Conservation (phyloP, 208 protist species). For the Wallacemonas rigidus region DNA sequence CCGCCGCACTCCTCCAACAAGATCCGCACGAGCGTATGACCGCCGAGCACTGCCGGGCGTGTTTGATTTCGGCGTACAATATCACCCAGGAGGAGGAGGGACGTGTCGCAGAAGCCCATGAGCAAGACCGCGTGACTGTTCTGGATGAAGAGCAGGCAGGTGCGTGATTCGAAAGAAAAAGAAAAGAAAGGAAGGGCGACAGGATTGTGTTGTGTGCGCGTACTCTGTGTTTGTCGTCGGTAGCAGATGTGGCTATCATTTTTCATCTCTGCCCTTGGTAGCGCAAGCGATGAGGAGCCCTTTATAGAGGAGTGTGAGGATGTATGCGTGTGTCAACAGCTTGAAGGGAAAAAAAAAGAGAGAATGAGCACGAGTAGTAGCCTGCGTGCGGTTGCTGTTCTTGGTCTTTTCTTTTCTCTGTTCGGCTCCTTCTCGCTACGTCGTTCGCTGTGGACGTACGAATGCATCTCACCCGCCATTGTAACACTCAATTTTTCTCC, state of each 20-base stretch:
- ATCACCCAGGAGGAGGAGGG: constrained; percentile 34
- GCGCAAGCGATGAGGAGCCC: too few species aligned
- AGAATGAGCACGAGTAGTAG: too few species aligned
- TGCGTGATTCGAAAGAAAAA: neutral
- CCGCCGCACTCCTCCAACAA: constrained; percentile 40
- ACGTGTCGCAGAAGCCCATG: neutral
- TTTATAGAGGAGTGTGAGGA: too few species aligned
- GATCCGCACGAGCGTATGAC: constrained; percentile 60
- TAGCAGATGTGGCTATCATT: too few species aligned
- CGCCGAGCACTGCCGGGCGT: constrained; percentile 53
- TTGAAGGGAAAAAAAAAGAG: too few species aligned
- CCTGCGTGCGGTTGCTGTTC: neutral
- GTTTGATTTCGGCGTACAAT: constrained; percentile 40
- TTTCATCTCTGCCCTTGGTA: too few species aligned
- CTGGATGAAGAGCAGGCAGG: neutral
- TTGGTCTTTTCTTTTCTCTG: constrained; percentile 7
- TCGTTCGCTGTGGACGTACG: neutral
- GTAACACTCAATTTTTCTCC: neutral
- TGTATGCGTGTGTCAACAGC: too few species aligned
- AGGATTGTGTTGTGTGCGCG: too few species aligned
- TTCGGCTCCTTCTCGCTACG: neutral
- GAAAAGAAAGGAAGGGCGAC: neutral
- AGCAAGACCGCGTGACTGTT: neutral
- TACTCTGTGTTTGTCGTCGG: too few species aligned
- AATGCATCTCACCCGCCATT: neutral